Conservation (phyloP, 1,284 basidiomycete genomes). For the Cryptococcus amylolentus region DNA sequence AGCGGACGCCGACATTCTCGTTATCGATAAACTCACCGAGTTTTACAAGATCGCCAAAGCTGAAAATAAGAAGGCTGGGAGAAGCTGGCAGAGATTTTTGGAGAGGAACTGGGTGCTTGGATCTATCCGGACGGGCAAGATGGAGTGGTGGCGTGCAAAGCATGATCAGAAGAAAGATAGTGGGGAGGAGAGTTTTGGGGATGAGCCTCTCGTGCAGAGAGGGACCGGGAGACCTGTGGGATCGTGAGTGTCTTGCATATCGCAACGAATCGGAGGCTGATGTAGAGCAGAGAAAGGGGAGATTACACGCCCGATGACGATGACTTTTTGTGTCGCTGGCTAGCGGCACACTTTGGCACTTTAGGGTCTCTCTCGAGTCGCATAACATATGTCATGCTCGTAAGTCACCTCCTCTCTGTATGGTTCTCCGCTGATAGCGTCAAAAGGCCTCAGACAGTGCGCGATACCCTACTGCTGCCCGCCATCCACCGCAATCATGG, state of each 20-base stretch:
- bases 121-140: conserved; percentile 13
- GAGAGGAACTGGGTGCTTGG: conserved; percentile 42
- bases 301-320: conserved; percentile 43
- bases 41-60: conserved; percentile 26
- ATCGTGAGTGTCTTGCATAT: conserved; percentile 27
- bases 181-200: conserved; percentile 15
- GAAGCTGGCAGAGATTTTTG: conserved; percentile 31
- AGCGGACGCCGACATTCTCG: conserved; percentile 32
- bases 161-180: conserved; percentile 2
- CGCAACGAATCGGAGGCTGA: not conserved
- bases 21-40: conserved; percentile 29
- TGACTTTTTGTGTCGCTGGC: conserved; percentile 42
- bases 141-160: conserved; percentile 15
- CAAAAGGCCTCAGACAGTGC: not conserved
- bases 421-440: not conserved
- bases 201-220: conserved; percentile 19
- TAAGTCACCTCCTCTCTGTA: conserved; percentile 10
- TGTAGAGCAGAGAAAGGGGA: conserved; percentile 24
- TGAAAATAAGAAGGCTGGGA: conserved; percentile 24
- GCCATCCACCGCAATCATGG: conserved; percentile 43
- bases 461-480: conserved; percentile 22
- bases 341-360: conserved; percentile 27
- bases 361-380: conserved; percentile 29
- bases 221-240: conserved; percentile 40
- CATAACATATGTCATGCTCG: conserved; percentile 38